Evolutionary conservation across 345 rosid genomes (phyloP), one percentile per base, ranked within the genome.

Genomic region (Odontarrhena argentea): DNA sequence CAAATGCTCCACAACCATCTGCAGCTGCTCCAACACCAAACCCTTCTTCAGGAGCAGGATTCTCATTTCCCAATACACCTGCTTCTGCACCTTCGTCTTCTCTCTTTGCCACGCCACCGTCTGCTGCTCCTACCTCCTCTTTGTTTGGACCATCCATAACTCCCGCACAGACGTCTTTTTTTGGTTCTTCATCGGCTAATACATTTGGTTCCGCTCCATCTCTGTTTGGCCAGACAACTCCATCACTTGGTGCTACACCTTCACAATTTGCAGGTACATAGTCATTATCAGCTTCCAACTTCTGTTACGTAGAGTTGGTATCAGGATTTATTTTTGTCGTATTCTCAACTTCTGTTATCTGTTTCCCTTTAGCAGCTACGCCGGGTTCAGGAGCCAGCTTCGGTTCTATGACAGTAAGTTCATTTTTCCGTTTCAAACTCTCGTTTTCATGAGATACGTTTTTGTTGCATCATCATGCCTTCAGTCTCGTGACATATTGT

Each of bases 311-410:
- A 14, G 42, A 46, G 38, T 36, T 61, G 35, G 24, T 66, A 60
- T 67, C 22, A 44, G 14, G 62, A 61, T 54, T 43, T 60, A 18
- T 40, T 41, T 45, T 34, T 14, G 32, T 53, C 4, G 11, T 49
- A 62, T 18, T 59, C 57, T 68, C 9, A 43, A 25, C 28, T 45
- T 62, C 14, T 55, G 3, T 49, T 45, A 10, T 56, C 35, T 58
- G 75, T 59, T 53, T 36, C 28, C 65, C 49, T 41, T 25, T 80
- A 91, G 97, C 88, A 68, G 54, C 79, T 70, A 80, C 86, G 70
- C 76, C 83, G 2, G 86, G 81, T 22, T 87, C 93, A 32, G 96
- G 95, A 30, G 81, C 97, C 75, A 94, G 96, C 86, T 88, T 94
- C 37, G 92, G 96, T 64, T 67, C 86, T 66, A 46, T 78, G 65